A percentile compares a stretch with the other conserved stretches of the same genome.
These are phyloP conservation scores for Cucumis sativus DNA, from an alignment of 306 rosid species.

Conservation along the genomic window Cucumber_9930_V3 NC_026655.2:9911001-9911500, in stretches of 20 bases:
- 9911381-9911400: slow-evolving; percentile 73
- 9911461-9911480: neutral
- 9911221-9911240: no score
- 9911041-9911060: slow-evolving; percentile 81
- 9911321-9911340: slow-evolving; percentile 93
- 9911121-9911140: slow-evolving; percentile 7
- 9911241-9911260: no score
- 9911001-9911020: slow-evolving; percentile 65
- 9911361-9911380: slow-evolving; percentile 86
- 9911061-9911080: slow-evolving; percentile 11
- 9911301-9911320: slow-evolving; percentile 96
- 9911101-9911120: neutral
- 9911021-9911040: slow-evolving; percentile 81
- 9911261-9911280: no score
- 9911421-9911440: slow-evolving; percentile 19
- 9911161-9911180: neutral
- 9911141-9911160: neutral
- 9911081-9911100: slow-evolving; percentile 12
- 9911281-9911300: slow-evolving; percentile 11
- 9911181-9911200: no score
- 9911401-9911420: slow-evolving; percentile 59
- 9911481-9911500: neutral
- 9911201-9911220: no score
- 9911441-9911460: neutral
- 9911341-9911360: slow-evolving; percentile 92